Evolutionary conservation across 2,329 filamentous ascomycete species (phyloP).

Genomic region (Aspergillus transmontanensis): DNA sequence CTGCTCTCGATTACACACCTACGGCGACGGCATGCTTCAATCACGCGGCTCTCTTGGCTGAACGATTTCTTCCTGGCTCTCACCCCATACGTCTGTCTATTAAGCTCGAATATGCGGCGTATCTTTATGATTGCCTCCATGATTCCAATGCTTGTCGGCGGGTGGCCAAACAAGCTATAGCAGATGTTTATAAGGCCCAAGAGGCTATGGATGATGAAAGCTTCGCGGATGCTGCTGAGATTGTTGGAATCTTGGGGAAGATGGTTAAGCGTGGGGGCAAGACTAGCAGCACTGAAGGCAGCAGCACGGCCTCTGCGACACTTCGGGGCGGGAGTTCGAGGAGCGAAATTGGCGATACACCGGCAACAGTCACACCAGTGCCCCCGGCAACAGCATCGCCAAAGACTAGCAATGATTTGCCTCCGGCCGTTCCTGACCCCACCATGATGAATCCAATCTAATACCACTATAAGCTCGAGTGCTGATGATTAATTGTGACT

Average conservation of each 20-base stretch:
- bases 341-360: neutral
- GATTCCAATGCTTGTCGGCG: slow-evolving; percentile 75
- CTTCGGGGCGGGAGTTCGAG: slow-evolving; percentile 31
- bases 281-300: slow-evolving; percentile 37
- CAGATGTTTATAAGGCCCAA: slow-evolving; percentile 86
- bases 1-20: slow-evolving; percentile 77
- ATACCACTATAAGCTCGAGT: slow-evolving; percentile 10
- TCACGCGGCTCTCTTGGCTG: slow-evolving; percentile 74
- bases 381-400: slow-evolving; percentile 10
- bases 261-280: slow-evolving; percentile 77
- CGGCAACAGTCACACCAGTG: slow-evolving; percentile 7
- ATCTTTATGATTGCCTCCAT: slow-evolving; percentile 89
- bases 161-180: slow-evolving; percentile 79
- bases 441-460: slow-evolving; percentile 40
- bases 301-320: slow-evolving; percentile 26
- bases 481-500: neutral
- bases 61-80: slow-evolving; percentile 76
- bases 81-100: slow-evolving; percentile 88
- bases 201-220: slow-evolving; percentile 95
- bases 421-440: slow-evolving; percentile 32
- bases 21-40: slow-evolving; percentile 80
- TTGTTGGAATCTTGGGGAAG: slow-evolving; percentile 81
- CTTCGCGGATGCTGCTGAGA: slow-evolving; percentile 86
- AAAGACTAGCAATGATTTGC: slow-evolving; percentile 11
- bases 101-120: slow-evolving; percentile 89